A percentile compares a stretch with the other conserved stretches of the same genome.
Evolutionary conservation across 73 alveolate genomes (phyloP).

Genomic region (Paramecium biaurelia): DNA sequence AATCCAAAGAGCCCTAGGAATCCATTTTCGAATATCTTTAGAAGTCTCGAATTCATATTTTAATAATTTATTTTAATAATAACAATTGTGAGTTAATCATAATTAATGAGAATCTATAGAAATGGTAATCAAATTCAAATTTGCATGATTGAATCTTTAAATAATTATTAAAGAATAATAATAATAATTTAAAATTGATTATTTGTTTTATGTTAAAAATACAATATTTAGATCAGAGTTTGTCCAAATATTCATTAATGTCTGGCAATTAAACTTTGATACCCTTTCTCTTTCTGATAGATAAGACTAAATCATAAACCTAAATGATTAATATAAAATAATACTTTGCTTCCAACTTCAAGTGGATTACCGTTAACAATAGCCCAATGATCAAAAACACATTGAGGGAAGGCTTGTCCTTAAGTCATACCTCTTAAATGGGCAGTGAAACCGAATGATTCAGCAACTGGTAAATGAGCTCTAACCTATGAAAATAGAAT

Average conservation of each 20-base stretch:
- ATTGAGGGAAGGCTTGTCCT: conserved; percentile 99
- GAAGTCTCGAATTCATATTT: background rate
- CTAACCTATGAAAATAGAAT: conserved; percentile 66
- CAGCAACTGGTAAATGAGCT: conserved; percentile 99
- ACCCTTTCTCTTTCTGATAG: conserved; percentile 96
- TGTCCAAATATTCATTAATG: conserved; percentile 89
- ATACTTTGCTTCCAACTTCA: conserved; percentile 72
- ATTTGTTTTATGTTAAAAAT: background rate
- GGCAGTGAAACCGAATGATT: conserved; percentile 99
- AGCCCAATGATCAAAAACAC: conserved; percentile 99
- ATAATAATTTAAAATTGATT: background rate
- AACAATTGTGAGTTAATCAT: background rate
- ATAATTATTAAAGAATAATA: background rate
- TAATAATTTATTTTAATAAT: background rate
- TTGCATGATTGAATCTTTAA: background rate
- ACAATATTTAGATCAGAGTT: conserved; percentile 69
- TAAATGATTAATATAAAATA: background rate
- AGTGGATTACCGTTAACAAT: conserved; percentile 69
- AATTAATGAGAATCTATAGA: background rate
- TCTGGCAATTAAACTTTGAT: conserved; percentile 86
- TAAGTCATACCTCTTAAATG: conserved; percentile 95
- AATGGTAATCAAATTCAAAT: background rate
- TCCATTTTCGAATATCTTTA: background rate
- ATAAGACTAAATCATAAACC: conserved; percentile 73
- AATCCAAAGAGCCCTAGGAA: background rate